Conservation (phyloP, 148 eudicot genomes). For the Bassia scoparia region DNA sequence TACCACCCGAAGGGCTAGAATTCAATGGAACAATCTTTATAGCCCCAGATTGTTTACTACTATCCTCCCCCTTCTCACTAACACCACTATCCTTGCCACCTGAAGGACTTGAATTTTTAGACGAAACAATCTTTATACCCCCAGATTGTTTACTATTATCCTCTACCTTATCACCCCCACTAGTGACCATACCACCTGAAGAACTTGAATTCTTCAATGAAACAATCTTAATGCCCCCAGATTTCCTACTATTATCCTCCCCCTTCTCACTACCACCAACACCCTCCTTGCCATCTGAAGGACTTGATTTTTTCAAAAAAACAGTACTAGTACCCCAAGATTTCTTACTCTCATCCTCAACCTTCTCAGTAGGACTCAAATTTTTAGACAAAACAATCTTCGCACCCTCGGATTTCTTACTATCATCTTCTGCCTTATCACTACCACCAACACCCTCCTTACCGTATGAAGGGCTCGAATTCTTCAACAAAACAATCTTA, state of each 20-base stretch:
- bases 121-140: slow-evolving; percentile 14
- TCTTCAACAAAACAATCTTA: neutral
- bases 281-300: no score
- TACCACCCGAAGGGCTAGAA: slow-evolving; percentile 11
- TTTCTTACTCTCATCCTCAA: no score
- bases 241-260: no score
- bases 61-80: neutral
- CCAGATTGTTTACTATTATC: neutral
- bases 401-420: neutral
- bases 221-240: neutral
- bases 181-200: neutral
- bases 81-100: neutral
- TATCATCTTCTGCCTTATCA: slow-evolving; percentile 16
- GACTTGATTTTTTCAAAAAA: slow-evolving; percentile 8
- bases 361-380: slow-evolving; percentile 6
- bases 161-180: slow-evolving; percentile 17
- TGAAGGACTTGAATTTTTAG: slow-evolving; percentile 8
- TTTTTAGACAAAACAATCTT: slow-evolving; percentile 10
- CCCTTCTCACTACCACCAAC: no score
- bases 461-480: neutral
- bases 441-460: neutral
- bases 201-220: neutral
- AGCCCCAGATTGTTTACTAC: neutral
- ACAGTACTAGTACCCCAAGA: slow-evolving; percentile 9
- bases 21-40: slow-evolving; percentile 14